phyloP scores from a whole-genome alignment of 371 early-diverging fungal species.

The Mortierella sp. region DNA sequence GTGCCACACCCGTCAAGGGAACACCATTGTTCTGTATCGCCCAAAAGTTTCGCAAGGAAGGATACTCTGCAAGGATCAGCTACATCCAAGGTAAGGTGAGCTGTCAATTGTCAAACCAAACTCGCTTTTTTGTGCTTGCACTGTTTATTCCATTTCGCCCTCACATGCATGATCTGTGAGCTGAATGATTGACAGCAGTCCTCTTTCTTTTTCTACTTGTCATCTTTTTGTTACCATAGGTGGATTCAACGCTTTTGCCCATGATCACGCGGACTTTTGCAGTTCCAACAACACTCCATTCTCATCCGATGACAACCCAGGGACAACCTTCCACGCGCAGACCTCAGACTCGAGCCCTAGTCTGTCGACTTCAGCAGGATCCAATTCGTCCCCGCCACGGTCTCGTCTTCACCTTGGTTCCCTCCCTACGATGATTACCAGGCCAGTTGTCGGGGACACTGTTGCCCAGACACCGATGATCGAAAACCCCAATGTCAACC shows the following conservation, averaged over 20 bases:
- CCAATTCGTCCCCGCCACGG: slow-evolving; percentile 15
- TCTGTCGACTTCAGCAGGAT: neutral
- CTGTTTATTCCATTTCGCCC: neutral
- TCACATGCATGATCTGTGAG: neutral
- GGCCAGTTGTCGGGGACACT: slow-evolving; percentile 8
- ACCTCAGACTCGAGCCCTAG: slow-evolving; percentile 1
- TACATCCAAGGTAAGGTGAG: slow-evolving; percentile 67
- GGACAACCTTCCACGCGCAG: neutral
- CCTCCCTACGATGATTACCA: slow-evolving; percentile 29
- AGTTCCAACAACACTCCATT: neutral
- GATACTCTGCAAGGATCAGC: slow-evolving; percentile 59
- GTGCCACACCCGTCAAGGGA: slow-evolving; percentile 59
- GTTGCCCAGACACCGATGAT: slow-evolving; percentile 46
- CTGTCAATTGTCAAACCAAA: slow-evolving; percentile 18
- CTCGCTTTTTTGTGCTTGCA: neutral
- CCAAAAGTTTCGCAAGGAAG: slow-evolving; percentile 58
- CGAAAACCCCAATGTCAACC: slow-evolving; percentile 50
- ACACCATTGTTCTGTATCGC: slow-evolving; percentile 62
- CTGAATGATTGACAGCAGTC: neutral
- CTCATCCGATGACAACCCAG: neutral
- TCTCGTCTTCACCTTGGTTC: slow-evolving; percentile 58
- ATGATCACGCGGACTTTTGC: slow-evolving; percentile 29
- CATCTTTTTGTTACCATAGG: slow-evolving; percentile 15
- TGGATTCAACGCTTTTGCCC: slow-evolving; percentile 42
- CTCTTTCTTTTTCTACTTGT: neutral